These are phyloP conservation scores for Effrenium voratum DNA, from an alignment of 73 alveolate species.

Conservation along the genomic window DNA sequence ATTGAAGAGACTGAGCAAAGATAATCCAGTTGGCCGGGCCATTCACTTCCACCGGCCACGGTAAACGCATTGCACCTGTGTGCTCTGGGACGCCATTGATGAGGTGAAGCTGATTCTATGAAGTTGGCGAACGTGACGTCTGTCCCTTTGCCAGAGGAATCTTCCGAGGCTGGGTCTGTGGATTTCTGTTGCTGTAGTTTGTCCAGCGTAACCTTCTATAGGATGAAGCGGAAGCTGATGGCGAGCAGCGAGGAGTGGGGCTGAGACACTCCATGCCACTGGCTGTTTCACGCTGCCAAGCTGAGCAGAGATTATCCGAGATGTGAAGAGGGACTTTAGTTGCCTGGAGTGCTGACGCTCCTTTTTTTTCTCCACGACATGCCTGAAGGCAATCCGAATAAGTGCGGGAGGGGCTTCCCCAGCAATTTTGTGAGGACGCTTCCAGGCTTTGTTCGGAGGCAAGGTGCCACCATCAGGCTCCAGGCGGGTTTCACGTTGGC, in stretches of 20 bases:
- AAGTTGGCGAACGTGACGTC: constrained; percentile 46
- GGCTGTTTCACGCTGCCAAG: neutral
- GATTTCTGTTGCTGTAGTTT: too few species aligned
- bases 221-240: constrained; percentile 92
- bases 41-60: too few species aligned
- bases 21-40: too few species aligned
- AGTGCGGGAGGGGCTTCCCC: too few species aligned
- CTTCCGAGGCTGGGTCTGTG: constrained; percentile 55
- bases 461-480: constrained; percentile 65
- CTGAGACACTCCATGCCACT: too few species aligned
- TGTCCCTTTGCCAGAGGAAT: constrained; percentile 61
- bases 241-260: constrained; percentile 80
- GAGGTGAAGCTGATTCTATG: constrained; percentile 71
- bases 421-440: constrained; percentile 6
- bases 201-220: neutral
- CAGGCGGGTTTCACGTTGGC: neutral
- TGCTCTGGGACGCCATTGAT: too few species aligned
- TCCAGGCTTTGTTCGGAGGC: constrained; percentile 84
- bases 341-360: neutral
- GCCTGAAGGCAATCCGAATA: too few species aligned
- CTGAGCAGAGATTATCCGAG: neutral
- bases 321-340: neutral
- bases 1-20: too few species aligned
- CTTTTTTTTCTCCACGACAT: too few species aligned
- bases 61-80: too few species aligned